Evolutionary conservation across 2,329 filamentous ascomycete species (phyloP), one percentile per base, ranked within the genome.

Genomic region (Fusarium poae): DNA sequence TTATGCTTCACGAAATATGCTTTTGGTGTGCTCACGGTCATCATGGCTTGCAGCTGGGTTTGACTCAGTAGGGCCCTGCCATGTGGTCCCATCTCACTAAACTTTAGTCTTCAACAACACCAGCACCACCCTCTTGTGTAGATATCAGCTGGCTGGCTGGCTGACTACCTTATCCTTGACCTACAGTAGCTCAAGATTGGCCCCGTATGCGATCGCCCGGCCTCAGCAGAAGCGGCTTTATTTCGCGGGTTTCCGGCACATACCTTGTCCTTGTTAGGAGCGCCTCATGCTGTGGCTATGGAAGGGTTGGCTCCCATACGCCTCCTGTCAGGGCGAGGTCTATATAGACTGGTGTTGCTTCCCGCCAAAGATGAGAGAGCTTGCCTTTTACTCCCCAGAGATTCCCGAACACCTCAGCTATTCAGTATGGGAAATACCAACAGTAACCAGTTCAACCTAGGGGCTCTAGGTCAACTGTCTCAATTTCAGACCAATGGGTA

Each of bases 401-500:
- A 42, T 42, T 44, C 48, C 30, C 35, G 20, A 56, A 45, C 18
- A 42, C 23, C 30, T 39, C 45, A 25, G 30, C 37, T 54, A 34
- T 45, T 50, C 58, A 66, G n/a, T 18, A 74, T 74, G 72, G 72
- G 70, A 6, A 72, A 72, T 32, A 57, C 43, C 25, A 50, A 65
- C 21, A 73, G 72, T 37, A 55, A 44, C 27, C 45, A 52, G 29
- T 73, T 66, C 52, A 50, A 70, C 40, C 42, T 55, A 12, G 67
- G 61, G 27, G 48, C 56, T 18, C 45, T 74, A 16, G 67, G 67
- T 13, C 57, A 64, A 30, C 49, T 72, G 50, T 53, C 54, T 30
- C 72, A 74, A 60, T 30, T 45, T 16, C 54, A 62, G 25, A 74
- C 72, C 27, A 74, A 74, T 51, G 72, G 72, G 72, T 74, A 58